Base-by-base conservation (phyloP, 331 rosid genomes). In the Phaseolus coccineus region DNA sequence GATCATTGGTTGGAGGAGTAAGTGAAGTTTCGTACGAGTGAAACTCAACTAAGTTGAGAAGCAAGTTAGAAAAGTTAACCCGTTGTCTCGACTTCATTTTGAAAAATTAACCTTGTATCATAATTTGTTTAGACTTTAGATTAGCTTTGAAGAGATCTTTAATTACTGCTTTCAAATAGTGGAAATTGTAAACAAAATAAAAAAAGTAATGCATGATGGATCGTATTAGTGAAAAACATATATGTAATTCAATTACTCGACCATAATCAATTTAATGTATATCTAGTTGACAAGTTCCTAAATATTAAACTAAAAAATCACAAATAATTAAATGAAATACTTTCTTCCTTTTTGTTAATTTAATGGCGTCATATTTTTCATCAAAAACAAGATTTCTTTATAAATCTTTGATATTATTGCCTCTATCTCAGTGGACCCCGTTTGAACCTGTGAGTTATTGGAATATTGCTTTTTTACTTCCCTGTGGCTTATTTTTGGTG, bases 351-450 rank as follows among this genome's bases (percentile, higher is more conserved):
- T 6, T 55, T 22, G 9, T 22, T 58, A 10, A 27, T 12, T 4
- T 39, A 27, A 59, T 59, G 66, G 1, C 66, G 5, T 28, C 39
- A 4, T 28, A 4, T n/a, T 52, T 57, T 27, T 57, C 33, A 5
- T 30, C 12, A 14, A 62, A 59, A 31, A 2, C 24, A 31, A 1
- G 15, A 62, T 0, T 16, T 16, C 35, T 7, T 35, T 14, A 64
- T 33, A 64, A 62, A 31, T 48, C 28, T 64, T 35, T 37, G 3
- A 64, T 64, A n/a, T 64, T 35, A 35, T 35, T 63, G 46, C 47
- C 47, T 15, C 27, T 35, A 37, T 64, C 48, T 66, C 4, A 22
- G 35, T 66, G 71, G 71, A 40, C 71, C 71, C 52, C n/a, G 5
- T 42, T 67, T 42, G 3, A 22, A 2, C 19, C 10, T 42, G 35